phyloP scores from a whole-genome alignment of 768 basidiomycete species.

The Serpula lacrymans region DNA sequence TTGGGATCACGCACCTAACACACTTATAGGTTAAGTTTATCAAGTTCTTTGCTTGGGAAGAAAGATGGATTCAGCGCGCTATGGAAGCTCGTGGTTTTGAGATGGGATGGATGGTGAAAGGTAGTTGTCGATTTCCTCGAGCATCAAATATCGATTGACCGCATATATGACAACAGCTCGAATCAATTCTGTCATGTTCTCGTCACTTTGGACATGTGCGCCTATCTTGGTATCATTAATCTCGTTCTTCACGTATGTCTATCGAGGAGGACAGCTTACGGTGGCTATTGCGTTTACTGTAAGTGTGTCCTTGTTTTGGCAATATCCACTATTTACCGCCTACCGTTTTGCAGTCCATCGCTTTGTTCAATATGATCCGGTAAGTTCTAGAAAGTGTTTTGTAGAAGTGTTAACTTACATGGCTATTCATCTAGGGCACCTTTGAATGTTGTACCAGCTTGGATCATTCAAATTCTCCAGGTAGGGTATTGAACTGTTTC shows the following conservation, averaged over 20 bases:
- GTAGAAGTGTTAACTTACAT: background rate
- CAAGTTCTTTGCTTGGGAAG: slow-evolving; percentile 84
- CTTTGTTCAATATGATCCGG: slow-evolving; percentile 84
- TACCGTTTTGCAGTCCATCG: slow-evolving; percentile 50
- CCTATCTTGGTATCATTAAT: slow-evolving; percentile 80
- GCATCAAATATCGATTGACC: background rate
- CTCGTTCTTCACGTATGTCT: slow-evolving; percentile 72
- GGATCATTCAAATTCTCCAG: slow-evolving; percentile 75
- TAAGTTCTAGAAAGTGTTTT: slow-evolving; percentile 20
- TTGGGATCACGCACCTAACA: background rate
- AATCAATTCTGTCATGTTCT: slow-evolving; percentile 70
- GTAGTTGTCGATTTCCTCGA: background rate
- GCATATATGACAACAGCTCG: slow-evolving; percentile 43
- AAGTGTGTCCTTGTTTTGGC: slow-evolving; percentile 15
- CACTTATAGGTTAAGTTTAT: slow-evolving; percentile 63
- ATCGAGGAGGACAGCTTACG: slow-evolving; percentile 70
- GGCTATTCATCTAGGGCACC: slow-evolving; percentile 43
- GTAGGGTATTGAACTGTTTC: slow-evolving; percentile 11
- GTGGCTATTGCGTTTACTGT: slow-evolving; percentile 84
- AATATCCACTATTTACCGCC: background rate
- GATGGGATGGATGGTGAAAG: slow-evolving; percentile 5
- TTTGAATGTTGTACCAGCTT: slow-evolving; percentile 76
- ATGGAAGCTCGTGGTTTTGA: slow-evolving; percentile 45
- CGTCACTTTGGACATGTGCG: slow-evolving; percentile 66
- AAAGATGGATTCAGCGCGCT: slow-evolving; percentile 67